phyloP scores from a whole-genome alignment of 2,329 filamentous ascomycete species.

The Alternaria brassicae region DNA sequence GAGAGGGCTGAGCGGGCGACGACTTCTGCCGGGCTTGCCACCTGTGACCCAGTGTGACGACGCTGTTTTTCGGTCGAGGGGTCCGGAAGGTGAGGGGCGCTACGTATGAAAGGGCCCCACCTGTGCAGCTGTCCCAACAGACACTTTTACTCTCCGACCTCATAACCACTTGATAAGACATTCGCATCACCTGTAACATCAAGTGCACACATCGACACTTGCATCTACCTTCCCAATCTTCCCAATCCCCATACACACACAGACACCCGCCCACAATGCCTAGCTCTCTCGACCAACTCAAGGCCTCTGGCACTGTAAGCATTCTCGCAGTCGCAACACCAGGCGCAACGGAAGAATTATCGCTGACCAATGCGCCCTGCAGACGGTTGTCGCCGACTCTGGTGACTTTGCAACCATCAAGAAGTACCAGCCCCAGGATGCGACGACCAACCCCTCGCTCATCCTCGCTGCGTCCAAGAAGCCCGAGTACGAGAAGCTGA shows the following conservation, averaged over 20 bases:
- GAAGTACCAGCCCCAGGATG: slow-evolving; percentile 99
- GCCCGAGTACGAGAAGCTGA: slow-evolving; percentile 90
- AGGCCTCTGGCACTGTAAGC: slow-evolving; percentile 94
- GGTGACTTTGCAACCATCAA: slow-evolving; percentile 86
- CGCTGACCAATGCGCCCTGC: slow-evolving; percentile 22
- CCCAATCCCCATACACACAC: slow-evolving; percentile 23
- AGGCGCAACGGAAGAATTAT: slow-evolving; percentile 6
- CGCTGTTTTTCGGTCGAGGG: slow-evolving; percentile 41
- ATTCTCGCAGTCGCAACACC: slow-evolving; percentile 28
- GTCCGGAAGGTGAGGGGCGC: slow-evolving; percentile 25
- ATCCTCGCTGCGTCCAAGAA: slow-evolving; percentile 99
- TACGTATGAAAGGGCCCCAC: slow-evolving; percentile 30
- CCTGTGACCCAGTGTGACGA: slow-evolving; percentile 50
- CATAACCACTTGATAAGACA: slow-evolving; percentile 8
- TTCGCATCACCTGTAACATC: slow-evolving; percentile 10
- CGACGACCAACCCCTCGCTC: slow-evolving; percentile 98
- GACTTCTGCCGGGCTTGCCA: slow-evolving; percentile 29
- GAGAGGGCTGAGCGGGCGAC: neutral
- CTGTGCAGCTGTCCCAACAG: slow-evolving; percentile 18
- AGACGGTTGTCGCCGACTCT: slow-evolving; percentile 97
- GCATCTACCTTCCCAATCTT: neutral
- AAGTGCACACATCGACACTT: slow-evolving; percentile 7
- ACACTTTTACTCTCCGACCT: slow-evolving; percentile 25
- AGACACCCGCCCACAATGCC: slow-evolving; percentile 65
- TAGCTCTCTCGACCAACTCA: slow-evolving; percentile 93